Evolutionary conservation across 1,139 yeast species (phyloP).

Genomic region (Meyerozyma guilliermondii): DNA sequence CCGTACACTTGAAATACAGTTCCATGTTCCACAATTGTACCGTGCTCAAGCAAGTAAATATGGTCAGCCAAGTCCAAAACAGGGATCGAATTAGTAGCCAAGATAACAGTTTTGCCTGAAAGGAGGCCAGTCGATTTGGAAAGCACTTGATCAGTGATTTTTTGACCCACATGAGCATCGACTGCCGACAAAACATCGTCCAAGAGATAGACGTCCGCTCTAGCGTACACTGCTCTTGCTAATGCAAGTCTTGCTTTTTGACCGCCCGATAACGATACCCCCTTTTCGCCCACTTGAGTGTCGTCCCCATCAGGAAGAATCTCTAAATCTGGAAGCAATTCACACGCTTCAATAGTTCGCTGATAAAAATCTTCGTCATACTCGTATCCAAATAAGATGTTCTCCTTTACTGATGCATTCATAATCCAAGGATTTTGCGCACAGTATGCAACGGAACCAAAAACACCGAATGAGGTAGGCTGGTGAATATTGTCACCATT

Average conservation of each 20-base stretch:
- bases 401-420: conserved; percentile 36
- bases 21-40: conserved; percentile 22
- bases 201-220: conserved; percentile 33
- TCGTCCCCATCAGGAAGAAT: conserved; percentile 37
- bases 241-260: conserved; percentile 39
- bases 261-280: conserved; percentile 43
- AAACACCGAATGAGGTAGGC: conserved; percentile 6
- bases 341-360: conserved; percentile 31
- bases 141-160: conserved; percentile 28
- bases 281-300: conserved; percentile 41
- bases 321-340: conserved; percentile 29
- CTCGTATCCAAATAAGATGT: conserved; percentile 35
- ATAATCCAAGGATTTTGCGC: conserved; percentile 36
- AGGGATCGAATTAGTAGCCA: conserved; percentile 35
- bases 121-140: conserved; percentile 22
- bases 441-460: conserved; percentile 19
- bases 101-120: conserved; percentile 26
- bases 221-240: conserved; percentile 39
- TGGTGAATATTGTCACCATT: conserved; percentile 4
- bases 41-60: conserved; percentile 23
- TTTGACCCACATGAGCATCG: conserved; percentile 31
- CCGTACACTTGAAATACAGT: conserved; percentile 9
- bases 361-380: conserved; percentile 24
- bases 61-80: conserved; percentile 29
- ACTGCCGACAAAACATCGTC: conserved; percentile 39